phyloP scores from a whole-genome alignment of 192 early-diverging fungal genomes.

The Mortierella claussenii region DNA sequence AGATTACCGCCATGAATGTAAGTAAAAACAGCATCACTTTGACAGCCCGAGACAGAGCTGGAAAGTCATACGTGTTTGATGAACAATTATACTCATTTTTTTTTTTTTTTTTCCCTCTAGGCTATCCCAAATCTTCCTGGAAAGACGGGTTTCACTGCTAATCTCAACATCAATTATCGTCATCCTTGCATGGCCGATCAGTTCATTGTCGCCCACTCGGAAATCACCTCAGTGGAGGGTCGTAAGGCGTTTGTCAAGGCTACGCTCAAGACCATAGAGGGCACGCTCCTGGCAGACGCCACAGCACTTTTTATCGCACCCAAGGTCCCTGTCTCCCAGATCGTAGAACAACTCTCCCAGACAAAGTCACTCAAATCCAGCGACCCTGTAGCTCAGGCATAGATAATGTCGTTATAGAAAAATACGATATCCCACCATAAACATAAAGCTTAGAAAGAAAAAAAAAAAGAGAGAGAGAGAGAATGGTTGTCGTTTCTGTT shows the following conservation, averaged over 20 bases:
- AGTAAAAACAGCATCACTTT: background rate
- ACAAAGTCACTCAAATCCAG: conserved; percentile 3
- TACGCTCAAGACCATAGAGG: conserved; percentile 67
- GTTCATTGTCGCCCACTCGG: conserved; percentile 64
- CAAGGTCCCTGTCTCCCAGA: conserved; percentile 42
- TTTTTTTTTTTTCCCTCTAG: conserved; percentile 16
- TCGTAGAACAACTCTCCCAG: conserved; percentile 31
- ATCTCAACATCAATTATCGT: conserved; percentile 81
- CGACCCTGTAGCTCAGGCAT: background rate
- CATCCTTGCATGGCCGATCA: conserved; percentile 71
- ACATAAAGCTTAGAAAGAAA: background rate
- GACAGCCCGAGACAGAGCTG: too few species aligned
- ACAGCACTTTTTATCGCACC: conserved; percentile 74
- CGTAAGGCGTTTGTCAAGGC: conserved; percentile 76
- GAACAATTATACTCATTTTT: too few species aligned
- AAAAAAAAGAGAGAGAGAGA: background rate
- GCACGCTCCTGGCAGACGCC: conserved; percentile 69
- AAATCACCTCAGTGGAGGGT: conserved; percentile 68
- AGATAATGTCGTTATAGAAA: too few species aligned
- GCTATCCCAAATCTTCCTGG: conserved; percentile 68
- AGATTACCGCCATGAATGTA: conserved; percentile 54
- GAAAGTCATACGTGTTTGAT: background rate
- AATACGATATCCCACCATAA: too few species aligned
- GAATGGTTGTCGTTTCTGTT: background rate
- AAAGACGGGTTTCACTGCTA: conserved; percentile 78